Conservation (phyloP, 257 asterid species). For the Prunella vulgaris region DNA sequence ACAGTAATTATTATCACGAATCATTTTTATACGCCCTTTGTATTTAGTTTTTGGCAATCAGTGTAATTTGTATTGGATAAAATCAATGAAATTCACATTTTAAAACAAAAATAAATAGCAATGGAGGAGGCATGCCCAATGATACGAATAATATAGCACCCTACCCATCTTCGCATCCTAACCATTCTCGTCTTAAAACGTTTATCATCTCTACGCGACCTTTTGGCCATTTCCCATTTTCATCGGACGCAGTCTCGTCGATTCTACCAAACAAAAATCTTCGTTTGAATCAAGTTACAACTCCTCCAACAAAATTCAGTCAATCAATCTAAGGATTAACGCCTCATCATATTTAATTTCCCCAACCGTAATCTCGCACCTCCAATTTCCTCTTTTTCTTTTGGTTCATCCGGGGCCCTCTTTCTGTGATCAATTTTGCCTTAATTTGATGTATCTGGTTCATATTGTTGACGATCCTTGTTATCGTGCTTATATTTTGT, state of each 20-base stretch:
- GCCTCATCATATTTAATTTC: not conserved
- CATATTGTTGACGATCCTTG: not conserved
- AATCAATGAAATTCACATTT: no score
- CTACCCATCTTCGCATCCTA: not conserved
- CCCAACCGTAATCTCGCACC: not conserved
- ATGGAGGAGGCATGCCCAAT: no score
- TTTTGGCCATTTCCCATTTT: not conserved
- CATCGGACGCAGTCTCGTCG: not conserved
- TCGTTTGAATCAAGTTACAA: not conserved
- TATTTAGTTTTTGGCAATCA: no score
- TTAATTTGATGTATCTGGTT: not conserved
- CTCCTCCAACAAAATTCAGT: not conserved
- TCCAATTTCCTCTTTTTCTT: not conserved
- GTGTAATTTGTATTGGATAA: no score
- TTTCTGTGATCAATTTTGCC: not conserved
- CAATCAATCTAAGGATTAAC: not conserved
- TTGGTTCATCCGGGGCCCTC: not conserved
- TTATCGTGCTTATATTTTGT: not conserved
- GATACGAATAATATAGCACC: not conserved
- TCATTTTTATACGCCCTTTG: no score
- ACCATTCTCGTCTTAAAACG: not conserved
- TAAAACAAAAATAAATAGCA: no score
- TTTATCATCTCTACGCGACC: not conserved
- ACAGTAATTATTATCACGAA: no score
- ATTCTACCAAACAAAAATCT: not conserved